Base-by-base conservation (phyloP, 805 yeast genomes). In the Sungouiozyma ichnusensis region DNA sequence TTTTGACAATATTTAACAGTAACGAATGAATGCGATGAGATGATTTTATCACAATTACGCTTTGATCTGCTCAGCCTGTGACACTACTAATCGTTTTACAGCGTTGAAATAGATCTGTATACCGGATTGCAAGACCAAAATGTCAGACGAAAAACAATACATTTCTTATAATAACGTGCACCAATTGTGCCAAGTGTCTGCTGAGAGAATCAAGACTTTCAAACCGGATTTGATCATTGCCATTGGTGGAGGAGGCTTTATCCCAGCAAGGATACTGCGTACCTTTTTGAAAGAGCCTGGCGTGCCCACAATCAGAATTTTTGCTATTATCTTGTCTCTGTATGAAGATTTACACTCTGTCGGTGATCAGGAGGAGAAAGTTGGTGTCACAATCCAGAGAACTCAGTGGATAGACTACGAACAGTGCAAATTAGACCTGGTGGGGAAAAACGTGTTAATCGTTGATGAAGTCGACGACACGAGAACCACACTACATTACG, bases 211-310 rank as follows among this genome's bases (percentile, higher is more conserved):
- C 60, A 78, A 77, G 61, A 64, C 67, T 20, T 81, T 85, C 69
- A 77, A 85, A 53, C 94, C 95, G 33, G 94, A 88, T 63, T 72
- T 85, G 45, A 85, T 88, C 65, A 85, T 90, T 48, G 97, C 97
- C 52, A 86, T 90, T 56, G 98, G 95, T 57, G 95, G 95, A 54
- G 95, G 98, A 60, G 98, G 97, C 2, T 85, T 90, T 64, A 92
- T 90, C 44, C 98, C 97, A 20, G 97, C 98, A 7, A 78, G 98
- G 63, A 92, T 92, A 66, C 73, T 90, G 61, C 78, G 98, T 63
- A 80, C 97, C 2, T 92, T 90, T 65, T 70, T 90, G 52, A 90
- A 88, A 64, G 83, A 81, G 51, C 85, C 83, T 24, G 94, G 94
- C 46, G 69, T 80, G 46, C 90, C 94, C 53, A 90, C 88, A 55